A percentile compares a stretch with the other conserved stretches of the same genome.
Conservation (phyloP, 768 basidiomycete species). For the Phanerochaete carnosa region DNA sequence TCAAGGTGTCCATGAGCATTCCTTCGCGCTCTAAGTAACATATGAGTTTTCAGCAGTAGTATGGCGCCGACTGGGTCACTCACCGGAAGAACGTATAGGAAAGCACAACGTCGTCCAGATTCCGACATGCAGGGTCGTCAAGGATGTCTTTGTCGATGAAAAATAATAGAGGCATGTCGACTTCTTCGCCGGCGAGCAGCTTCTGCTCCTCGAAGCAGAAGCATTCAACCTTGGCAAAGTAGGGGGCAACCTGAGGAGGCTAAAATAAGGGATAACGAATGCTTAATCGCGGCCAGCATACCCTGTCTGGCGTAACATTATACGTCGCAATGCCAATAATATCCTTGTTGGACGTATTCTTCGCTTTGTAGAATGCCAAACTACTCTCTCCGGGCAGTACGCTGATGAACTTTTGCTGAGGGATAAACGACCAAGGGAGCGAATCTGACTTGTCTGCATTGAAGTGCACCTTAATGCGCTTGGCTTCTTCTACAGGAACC, state of each 20-base stretch:
- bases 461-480: constrained; percentile 91
- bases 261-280: neutral
- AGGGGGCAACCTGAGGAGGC: constrained; percentile 81
- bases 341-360: constrained; percentile 79
- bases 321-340: constrained; percentile 99
- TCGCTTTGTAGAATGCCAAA: constrained; percentile 93
- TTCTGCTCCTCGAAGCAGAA: constrained; percentile 99
- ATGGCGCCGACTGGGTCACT: constrained; percentile 15
- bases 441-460: constrained; percentile 89
- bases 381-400: constrained; percentile 96
- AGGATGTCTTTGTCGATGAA: constrained; percentile 98
- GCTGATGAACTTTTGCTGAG: constrained; percentile 84
- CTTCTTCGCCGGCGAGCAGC: constrained; percentile 90
- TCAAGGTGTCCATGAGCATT: constrained; percentile 85
- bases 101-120: constrained; percentile 87
- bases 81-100: constrained; percentile 99
- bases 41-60: neutral
- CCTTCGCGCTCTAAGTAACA: constrained; percentile 65
- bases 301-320: constrained; percentile 97
- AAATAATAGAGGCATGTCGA: constrained; percentile 97
- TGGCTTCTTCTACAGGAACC: constrained; percentile 63
- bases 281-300: constrained; percentile 35
- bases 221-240: constrained; percentile 99
- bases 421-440: constrained; percentile 90
- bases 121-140: constrained; percentile 85